Evolutionary conservation across 1,284 basidiomycete genomes (phyloP).

Genomic region (Cryptococcus jaspeensis): DNA sequence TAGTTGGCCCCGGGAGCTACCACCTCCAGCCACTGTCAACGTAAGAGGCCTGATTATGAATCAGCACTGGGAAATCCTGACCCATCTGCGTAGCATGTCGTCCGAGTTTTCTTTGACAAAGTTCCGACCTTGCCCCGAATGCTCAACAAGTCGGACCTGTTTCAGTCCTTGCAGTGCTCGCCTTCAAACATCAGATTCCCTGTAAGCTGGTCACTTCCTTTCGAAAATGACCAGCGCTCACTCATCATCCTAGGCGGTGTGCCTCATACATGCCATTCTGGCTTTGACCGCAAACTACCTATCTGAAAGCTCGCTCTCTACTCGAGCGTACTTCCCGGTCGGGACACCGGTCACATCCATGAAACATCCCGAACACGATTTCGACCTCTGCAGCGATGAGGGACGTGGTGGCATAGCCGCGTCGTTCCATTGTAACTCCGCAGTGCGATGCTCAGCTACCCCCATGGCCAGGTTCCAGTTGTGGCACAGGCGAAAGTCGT

Average conservation of each 20-base stretch:
- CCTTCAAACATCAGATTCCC: conserved; percentile 39
- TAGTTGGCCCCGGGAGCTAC: conserved; percentile 44
- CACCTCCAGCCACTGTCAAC: conserved; percentile 31
- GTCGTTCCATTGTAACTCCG: neutral
- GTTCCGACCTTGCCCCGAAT: conserved; percentile 38
- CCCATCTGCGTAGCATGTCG: conserved; percentile 24
- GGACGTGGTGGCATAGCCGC: neutral
- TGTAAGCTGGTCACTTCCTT: conserved; percentile 22
- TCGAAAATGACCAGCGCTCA: neutral
- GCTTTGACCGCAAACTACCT: conserved; percentile 37
- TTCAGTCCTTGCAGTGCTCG: conserved; percentile 30
- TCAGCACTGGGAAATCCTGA: neutral
- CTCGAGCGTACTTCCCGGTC: conserved; percentile 38
- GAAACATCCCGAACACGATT: conserved; percentile 36
- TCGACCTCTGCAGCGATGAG: conserved; percentile 3
- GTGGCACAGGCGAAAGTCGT: conserved; percentile 44
- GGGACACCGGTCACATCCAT: conserved; percentile 25
- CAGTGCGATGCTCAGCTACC: neutral
- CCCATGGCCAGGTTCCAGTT: conserved; percentile 41
- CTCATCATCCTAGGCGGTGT: neutral
- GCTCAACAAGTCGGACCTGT: conserved; percentile 32
- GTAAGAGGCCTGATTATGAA: conserved; percentile 14
- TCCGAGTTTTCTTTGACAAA: conserved; percentile 42
- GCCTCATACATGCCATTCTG: conserved; percentile 41
- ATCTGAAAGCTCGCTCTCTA: conserved; percentile 25